Evolutionary conservation across 108 stramenopile genomes (phyloP), one percentile per base, ranked within the genome.

Genomic region (Discostella pseudostelligera): DNA sequence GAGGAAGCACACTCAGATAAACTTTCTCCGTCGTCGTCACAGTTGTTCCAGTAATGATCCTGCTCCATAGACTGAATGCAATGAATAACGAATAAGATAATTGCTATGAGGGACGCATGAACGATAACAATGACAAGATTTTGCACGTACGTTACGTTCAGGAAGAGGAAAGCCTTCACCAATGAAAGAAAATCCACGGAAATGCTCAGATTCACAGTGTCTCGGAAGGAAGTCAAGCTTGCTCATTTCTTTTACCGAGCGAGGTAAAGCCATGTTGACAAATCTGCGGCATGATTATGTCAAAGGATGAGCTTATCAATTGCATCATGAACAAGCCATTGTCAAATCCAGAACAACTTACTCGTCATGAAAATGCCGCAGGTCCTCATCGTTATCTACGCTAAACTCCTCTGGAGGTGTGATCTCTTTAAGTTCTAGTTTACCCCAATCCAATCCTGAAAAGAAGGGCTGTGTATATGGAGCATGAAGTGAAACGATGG

Each of bases 101-200:
- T 39, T 47, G 21, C 19, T 25, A 11, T 9, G 22, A 12, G n/a
- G n/a, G 0, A 51, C 9, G 13, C 28, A 14, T 37, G 28, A 24
- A 8, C 10, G 9, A 46, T 28, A 43, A 64, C 26, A 54, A 54
- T 11, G 29, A 54, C 9, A 48, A 48, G 2, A n/a, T 19, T 42
- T 2, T 7, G 17, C 13, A 55, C 70, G 36, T 49, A 71, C 70
- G 17, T 69, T 67, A 22, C 94, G 79, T 37, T 85, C 77, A 19
- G 91, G 90, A 32, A 96, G 63, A 14, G 76, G 59, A 66, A 90
- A 91, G 20, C 84, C 81, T 13, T 87, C 74, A 37, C 90, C 86
- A 64, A 93, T 83, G 74, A 96, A 92, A 8, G 91, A 93, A 78
- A 96, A 96, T 25, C 94, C 94, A 13, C 83, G 72, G 67, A 96